These are phyloP conservation scores for Phytophthora syringae DNA, from an alignment of 352 stramenopile genomes.

Conservation along the genomic window DNA sequence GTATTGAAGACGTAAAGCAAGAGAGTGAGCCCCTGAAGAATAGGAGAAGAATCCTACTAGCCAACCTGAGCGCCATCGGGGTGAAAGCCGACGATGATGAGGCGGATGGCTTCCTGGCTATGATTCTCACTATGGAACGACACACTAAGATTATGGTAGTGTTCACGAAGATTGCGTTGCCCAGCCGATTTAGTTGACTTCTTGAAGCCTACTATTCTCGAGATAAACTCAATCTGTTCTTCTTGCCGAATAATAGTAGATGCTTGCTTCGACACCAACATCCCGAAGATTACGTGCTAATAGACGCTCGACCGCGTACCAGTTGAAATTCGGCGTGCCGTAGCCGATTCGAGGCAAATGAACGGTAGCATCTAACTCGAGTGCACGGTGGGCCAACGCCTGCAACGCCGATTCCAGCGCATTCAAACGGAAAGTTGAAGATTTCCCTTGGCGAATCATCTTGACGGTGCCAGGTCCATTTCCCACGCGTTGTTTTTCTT, in stretches of 20 bases:
- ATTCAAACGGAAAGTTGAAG: slow-evolving; percentile 71
- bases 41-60: slow-evolving; percentile 47
- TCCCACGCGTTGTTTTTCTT: slow-evolving; percentile 61
- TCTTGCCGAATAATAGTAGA: slow-evolving; percentile 73
- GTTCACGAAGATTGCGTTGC: background rate
- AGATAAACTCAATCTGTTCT: slow-evolving; percentile 7
- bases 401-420: slow-evolving; percentile 59
- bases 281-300: slow-evolving; percentile 70
- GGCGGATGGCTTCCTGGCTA: slow-evolving; percentile 56
- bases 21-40: slow-evolving; percentile 46
- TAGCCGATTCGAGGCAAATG: slow-evolving; percentile 84
- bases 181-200: background rate
- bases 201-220: background rate
- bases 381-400: slow-evolving; percentile 44
- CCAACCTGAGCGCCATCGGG: slow-evolving; percentile 65
- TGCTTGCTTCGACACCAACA: slow-evolving; percentile 52
- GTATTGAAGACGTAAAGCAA: slow-evolving; percentile 53
- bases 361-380: slow-evolving; percentile 52
- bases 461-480: slow-evolving; percentile 20
- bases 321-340: slow-evolving; percentile 80
- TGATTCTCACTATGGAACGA: slow-evolving; percentile 39
- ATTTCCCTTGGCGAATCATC: slow-evolving; percentile 61
- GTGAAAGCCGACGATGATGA: slow-evolving; percentile 57
- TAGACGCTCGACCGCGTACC: slow-evolving; percentile 82
- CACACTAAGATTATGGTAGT: background rate